Conservation (phyloP, 176 grass and related monocot genomes). For the Poa annua region DNA sequence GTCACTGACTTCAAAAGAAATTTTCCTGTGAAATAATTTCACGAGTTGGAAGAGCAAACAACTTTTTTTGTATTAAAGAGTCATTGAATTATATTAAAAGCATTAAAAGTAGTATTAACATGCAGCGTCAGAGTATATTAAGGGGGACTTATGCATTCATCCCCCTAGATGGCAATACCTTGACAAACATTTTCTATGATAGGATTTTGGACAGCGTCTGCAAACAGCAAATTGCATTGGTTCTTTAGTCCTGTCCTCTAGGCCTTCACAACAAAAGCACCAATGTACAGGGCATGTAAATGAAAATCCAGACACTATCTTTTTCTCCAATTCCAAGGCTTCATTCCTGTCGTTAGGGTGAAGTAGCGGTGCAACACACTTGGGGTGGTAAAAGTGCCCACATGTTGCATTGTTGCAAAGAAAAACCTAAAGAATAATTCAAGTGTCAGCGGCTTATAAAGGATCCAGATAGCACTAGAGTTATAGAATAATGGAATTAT, state of each 20-base stretch:
- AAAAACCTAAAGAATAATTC: conserved; percentile 66
- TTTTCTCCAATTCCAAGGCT: conserved; percentile 56
- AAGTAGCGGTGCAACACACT: conserved; percentile 58
- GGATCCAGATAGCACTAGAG: not conserved
- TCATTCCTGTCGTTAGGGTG: conserved; percentile 45
- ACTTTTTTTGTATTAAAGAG: no score
- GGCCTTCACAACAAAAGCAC: no score
- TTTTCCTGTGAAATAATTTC: no score
- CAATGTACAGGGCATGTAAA: no score
- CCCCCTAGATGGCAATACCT: conserved; percentile 33
- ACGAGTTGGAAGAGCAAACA: no score
- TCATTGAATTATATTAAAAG: no score
- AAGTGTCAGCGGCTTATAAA: not conserved
- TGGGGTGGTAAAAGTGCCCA: conserved; percentile 82
- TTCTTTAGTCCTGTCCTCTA: conserved; percentile 34
- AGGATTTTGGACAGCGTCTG: conserved; percentile 71
- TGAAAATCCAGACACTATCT: not conserved
- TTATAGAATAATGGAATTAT: conserved; percentile 8
- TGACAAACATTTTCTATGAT: conserved; percentile 80
- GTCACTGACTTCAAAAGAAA: no score
- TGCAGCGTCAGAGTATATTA: no score
- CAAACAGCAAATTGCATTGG: conserved; percentile 68
- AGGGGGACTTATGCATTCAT: no score
- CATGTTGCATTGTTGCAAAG: conserved; percentile 77
- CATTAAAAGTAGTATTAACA: no score